Conservation (phyloP, 2,329 filamentous ascomycete genomes). For the Talaromyces pinophilus region DNA sequence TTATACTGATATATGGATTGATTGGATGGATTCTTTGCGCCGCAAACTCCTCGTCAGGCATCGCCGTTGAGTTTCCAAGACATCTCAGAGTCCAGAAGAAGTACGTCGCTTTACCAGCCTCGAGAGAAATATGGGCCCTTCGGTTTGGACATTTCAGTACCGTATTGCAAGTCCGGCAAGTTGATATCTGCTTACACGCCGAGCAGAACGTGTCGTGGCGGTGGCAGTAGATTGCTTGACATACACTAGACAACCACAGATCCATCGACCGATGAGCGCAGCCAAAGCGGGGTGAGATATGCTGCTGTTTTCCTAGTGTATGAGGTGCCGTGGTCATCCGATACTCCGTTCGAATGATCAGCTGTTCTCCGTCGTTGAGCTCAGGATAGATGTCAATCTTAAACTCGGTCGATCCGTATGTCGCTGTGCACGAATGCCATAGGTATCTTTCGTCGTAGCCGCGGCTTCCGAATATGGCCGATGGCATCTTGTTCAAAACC, state of each 20-base stretch:
- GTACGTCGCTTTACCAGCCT: slow-evolving; percentile 34
- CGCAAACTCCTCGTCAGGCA: slow-evolving; percentile 38
- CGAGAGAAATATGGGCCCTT: slow-evolving; percentile 32
- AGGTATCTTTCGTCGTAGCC: slow-evolving; percentile 35
- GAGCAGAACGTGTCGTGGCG: slow-evolving; percentile 37
- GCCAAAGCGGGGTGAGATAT: slow-evolving; percentile 43
- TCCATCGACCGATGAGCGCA: slow-evolving; percentile 44
- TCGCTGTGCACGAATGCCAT: slow-evolving; percentile 41
- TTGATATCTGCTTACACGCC: slow-evolving; percentile 39
- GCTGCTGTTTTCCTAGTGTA: slow-evolving; percentile 41
- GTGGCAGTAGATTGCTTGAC: slow-evolving; percentile 41
- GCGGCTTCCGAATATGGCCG: slow-evolving; percentile 33
- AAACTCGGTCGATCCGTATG: slow-evolving; percentile 39
- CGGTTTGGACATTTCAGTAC: slow-evolving; percentile 39
- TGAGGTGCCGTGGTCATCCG: slow-evolving; percentile 37
- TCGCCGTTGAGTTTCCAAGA: slow-evolving; percentile 33
- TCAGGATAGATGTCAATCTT: slow-evolving; percentile 41
- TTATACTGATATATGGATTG: slow-evolving; percentile 35
- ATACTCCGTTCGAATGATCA: slow-evolving; percentile 42
- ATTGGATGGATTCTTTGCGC: slow-evolving; percentile 42
- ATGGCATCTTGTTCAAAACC: slow-evolving; percentile 30
- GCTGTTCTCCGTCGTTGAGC: slow-evolving; percentile 34
- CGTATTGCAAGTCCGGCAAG: slow-evolving; percentile 40
- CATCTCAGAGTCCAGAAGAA: slow-evolving; percentile 40
- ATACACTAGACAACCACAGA: slow-evolving; percentile 43